Base-by-base conservation (phyloP, 495 filamentous ascomycete species). In the Pyronema domesticum region DNA sequence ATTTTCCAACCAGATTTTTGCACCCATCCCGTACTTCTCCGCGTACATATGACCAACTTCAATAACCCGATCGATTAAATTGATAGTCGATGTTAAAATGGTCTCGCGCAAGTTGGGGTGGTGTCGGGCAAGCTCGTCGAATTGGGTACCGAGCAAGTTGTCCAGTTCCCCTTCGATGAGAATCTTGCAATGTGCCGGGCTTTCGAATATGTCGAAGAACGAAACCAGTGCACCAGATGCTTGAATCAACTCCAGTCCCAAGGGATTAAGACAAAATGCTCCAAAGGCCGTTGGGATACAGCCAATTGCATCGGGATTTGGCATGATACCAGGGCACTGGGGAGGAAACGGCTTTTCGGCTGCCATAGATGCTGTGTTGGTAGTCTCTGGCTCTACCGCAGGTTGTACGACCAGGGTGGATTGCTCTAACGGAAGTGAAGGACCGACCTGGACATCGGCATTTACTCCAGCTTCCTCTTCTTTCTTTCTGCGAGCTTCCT, bases 181-280 rank as follows among this genome's bases (percentile, higher is more conserved):
- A 57, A 77, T 80, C 59, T 85, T 87, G 44, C 96, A 80, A 68
- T 99, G 93, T 3, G 80, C 79, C 5, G 87, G 80, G 57, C 83
- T 95, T 68, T 94, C 85, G 60, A 96, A 96, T 30, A 95, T 85
- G 63, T 94, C 86, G 57, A 96, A 85, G 68, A 87, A 99, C 58
- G 75, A 81, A 40, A 84, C 80, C 23, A 96, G 69, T 2, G 89
- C 87, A 56, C 76, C 72, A 0, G 89, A 95, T 1, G 80, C 76
- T 55, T 87, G 78, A 61, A 99, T 93, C 60, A 95, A 77, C 59
- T 85, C 81, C 73, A 95, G 79, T n/a, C 93, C 93, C 15, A 76
- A 70, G 37, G 83, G 78, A 55, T 94, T 95, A 49, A 99, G 71
- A 60, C 87, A 99, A 45, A 99, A 89, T 4, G 91, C 89, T 14